Evolutionary conservation across 1,284 basidiomycete species (phyloP).

Genomic region (Thecaphora thlaspeos): DNA sequence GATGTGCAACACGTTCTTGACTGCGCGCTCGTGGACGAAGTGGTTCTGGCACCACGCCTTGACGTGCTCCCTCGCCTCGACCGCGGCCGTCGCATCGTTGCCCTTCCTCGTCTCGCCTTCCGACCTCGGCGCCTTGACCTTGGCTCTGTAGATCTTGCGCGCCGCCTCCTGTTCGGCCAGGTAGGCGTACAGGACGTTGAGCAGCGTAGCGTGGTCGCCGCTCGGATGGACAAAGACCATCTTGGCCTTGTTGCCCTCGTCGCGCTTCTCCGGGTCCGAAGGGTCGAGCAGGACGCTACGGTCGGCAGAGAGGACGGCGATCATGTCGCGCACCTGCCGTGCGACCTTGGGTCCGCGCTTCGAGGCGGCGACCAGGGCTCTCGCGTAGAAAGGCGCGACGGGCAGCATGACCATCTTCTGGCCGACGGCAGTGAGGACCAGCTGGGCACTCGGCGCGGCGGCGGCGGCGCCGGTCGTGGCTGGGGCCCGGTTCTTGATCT

Average conservation of each 20-base stretch:
- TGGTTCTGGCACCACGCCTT: constrained; percentile 55
- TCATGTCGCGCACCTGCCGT: constrained; percentile 49
- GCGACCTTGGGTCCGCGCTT: constrained; percentile 37
- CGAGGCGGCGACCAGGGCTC: constrained; percentile 45
- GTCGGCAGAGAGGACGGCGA: constrained; percentile 50
- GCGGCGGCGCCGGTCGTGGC: constrained; percentile 3
- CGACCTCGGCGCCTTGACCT: constrained; percentile 7
- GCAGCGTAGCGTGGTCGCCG: constrained; percentile 52
- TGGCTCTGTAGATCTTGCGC: constrained; percentile 1
- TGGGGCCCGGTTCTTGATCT: constrained; percentile 8
- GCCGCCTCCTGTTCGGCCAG: constrained; percentile 23
- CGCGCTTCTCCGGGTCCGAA: constrained; percentile 35
- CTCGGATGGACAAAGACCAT: constrained; percentile 35
- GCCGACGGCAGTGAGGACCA: constrained; percentile 45
- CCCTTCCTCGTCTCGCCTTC: constrained; percentile 9
- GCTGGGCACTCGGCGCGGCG: background rate
- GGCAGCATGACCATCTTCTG: constrained; percentile 48
- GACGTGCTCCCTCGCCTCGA: constrained; percentile 57
- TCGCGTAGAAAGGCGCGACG: constrained; percentile 45
- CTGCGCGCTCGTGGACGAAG: constrained; percentile 43
- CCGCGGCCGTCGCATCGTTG: background rate
- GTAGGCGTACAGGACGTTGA: constrained; percentile 56
- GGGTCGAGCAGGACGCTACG: constrained; percentile 42
- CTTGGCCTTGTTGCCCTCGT: constrained; percentile 59
- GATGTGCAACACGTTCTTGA: constrained; percentile 47